These are phyloP conservation scores for Debaryomycetaceae sp. DNA, from an alignment of 1,139 yeast species.

Conservation along the genomic window DNA sequence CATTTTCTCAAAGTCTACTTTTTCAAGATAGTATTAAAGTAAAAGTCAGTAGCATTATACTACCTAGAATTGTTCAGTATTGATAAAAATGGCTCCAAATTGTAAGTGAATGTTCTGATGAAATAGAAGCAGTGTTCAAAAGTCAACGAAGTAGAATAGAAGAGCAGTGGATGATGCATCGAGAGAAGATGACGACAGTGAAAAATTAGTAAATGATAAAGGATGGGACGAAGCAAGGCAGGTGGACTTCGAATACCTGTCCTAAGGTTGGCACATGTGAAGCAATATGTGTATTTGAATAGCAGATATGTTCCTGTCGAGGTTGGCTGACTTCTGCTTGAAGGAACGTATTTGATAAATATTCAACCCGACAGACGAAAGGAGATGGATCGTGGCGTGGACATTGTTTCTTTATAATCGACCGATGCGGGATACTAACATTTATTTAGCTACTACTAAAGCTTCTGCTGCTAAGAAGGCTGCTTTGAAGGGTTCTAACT, in stretches of 20 bases:
- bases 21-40: slow-evolving; percentile 4
- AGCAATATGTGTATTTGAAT: too few relatives aligned
- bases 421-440: slow-evolving; percentile 3
- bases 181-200: neutral
- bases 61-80: slow-evolving; percentile 9
- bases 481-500: slow-evolving; percentile 96
- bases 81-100: slow-evolving; percentile 30
- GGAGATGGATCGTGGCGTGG: neutral
- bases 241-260: neutral
- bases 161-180: neutral
- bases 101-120: slow-evolving; percentile 9
- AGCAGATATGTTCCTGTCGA: too few relatives aligned
- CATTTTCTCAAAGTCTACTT: slow-evolving; percentile 3
- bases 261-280: too few relatives aligned
- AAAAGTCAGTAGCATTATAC: slow-evolving; percentile 7
- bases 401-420: neutral
- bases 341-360: too few relatives aligned
- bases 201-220: too few relatives aligned
- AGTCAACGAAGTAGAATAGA: neutral
- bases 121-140: neutral
- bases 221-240: neutral
- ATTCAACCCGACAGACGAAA: neutral
- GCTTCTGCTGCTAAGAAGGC: slow-evolving; percentile 99
- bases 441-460: slow-evolving; percentile 46
- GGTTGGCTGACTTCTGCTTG: too few relatives aligned